phyloP scores from a whole-genome alignment of 2,329 filamentous ascomycete genomes.

The Aspergillus nomiae region DNA sequence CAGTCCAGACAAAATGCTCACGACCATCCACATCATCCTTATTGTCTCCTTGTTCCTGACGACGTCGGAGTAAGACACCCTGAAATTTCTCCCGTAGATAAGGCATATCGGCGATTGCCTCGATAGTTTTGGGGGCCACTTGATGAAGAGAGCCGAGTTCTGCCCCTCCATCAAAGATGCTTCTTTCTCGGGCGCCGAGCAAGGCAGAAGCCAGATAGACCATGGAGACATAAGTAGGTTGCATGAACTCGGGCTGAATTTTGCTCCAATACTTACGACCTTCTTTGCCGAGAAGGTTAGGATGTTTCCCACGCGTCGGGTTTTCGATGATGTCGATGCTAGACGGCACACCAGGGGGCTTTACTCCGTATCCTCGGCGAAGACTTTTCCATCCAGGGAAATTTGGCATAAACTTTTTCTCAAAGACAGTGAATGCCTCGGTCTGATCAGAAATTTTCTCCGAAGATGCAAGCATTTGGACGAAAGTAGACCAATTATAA shows the following conservation, averaged over 20 bases:
- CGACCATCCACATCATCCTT: constrained; percentile 10
- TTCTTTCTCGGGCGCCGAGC: constrained; percentile 37
- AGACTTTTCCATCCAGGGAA: constrained; percentile 72
- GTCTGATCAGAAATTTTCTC: constrained; percentile 57
- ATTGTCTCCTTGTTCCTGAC: constrained; percentile 27
- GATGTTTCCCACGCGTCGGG: constrained; percentile 21
- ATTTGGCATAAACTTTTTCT: constrained; percentile 73
- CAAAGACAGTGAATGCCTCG: constrained; percentile 71
- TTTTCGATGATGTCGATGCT: constrained; percentile 37
- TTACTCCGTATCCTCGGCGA: constrained; percentile 34
- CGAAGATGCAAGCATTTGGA: constrained; percentile 66
- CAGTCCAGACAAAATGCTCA: constrained; percentile 36
- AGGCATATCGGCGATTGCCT: constrained; percentile 41
- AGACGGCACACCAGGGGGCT: constrained; percentile 30
- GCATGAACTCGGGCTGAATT: constrained; percentile 42
- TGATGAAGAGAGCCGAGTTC: constrained; percentile 32
- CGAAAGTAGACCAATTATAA: constrained; percentile 77
- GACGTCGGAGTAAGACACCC: constrained; percentile 40
- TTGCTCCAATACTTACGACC: constrained; percentile 38
- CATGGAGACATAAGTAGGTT: constrained; percentile 48
- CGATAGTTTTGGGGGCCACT: constrained; percentile 39
- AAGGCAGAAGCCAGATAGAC: constrained; percentile 46
- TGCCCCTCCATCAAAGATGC: constrained; percentile 34
- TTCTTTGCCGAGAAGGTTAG: constrained; percentile 32
- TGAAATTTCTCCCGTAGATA: constrained; percentile 44